Base-by-base conservation (phyloP, 805 yeast genomes). In the Starmerella vaccinii region DNA sequence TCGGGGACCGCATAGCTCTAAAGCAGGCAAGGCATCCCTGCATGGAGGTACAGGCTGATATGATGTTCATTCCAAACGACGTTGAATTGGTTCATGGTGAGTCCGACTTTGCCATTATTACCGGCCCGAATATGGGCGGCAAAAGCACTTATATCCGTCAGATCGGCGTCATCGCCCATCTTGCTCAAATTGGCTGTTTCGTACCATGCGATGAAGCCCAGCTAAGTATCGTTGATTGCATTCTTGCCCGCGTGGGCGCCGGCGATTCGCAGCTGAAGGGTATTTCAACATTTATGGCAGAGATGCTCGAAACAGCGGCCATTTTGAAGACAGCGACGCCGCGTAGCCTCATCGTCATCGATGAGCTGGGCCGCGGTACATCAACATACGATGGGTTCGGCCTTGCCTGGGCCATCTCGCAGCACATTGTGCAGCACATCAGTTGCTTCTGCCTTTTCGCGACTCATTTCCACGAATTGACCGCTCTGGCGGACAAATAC, bases 261-360 rank as follows among this genome's bases (percentile, higher is more conserved):
- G 95, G 97, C 12, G 98, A 92, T 65, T 90, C 97, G 0, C 98
- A 92, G 67, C 73, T 92, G 62, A 89, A 90, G 66, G 98, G 98
- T 23, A 86, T 92, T 26, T 89, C 97, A 0, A 92, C 98, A 0
- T 92, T 92, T 61, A 84, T 85, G 85, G 85, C 95, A 24, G 99
- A 92, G 66, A 88, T 92, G 97, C 72, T 87, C 47, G 98, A 92
- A 61, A 86, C 95, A 47, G 82, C 95, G 0, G 78, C 90, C 2
- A 90, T 92, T 57, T 71, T 92, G 51, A 80, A 84, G 53, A 77
- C 84, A 7, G 89, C 95, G 1, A 81, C 92, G 0, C 66, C 71
- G 27, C 81, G 84, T 54, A 87, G 96, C 6, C 73, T 92, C 51
- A 80, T 92, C 46, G 80, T 92, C 21, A 82, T 92, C 55, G 99